Evolutionary conservation across 2,329 filamentous ascomycete species (phyloP), one percentile per base, ranked within the genome.

Genomic region (Talaromyces rugulosus): DNA sequence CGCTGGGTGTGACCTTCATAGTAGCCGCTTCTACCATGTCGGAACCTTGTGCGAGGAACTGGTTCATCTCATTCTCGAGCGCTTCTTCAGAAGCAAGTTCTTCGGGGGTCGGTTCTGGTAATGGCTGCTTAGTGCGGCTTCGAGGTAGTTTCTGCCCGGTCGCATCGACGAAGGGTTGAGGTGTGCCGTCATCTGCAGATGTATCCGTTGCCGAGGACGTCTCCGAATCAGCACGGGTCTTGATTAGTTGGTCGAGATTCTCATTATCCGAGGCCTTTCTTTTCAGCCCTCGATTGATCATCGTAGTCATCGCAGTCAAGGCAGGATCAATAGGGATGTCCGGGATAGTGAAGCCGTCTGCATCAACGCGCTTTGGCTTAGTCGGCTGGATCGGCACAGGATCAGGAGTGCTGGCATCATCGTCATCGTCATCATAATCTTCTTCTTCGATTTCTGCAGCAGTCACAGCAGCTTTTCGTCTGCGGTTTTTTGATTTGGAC

Each of bases 341-440:
- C 0, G 88, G 87, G 28, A 91, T 87, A 47, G 83, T 84, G 70
- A 90, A 90, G 2, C 88, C 89, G 67, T 91, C 87, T 2, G 85
- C 83, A 70, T 90, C 88, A 11, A 85, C 74, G 18, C 83, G 81
- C 30, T 70, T 75, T 57, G 72, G 69, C 59, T 74, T 72, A 6
- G 65, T 50, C 60, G 51, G 66, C 56, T 62, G 68, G 64, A 59
- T 64, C 23, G 53, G 64, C 58, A 8, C 40, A 40, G 53, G 44
- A 61, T 31, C 50, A 47, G 57, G 63, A 33, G 6, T 57, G 60
- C 56, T 74, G 67, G 57, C 79, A 34, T 59, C 63, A 77, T 81
- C 63, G 76, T 82, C 23, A 23, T 23, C 23, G 23, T 23, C 23
- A 23, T 23, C 23, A 23, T 23, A 1, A 23, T 23, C 23, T 23